These are phyloP conservation scores for Boehmeria nivea DNA, from an alignment of 306 rosid species.

Conservation along the genomic window DNA sequence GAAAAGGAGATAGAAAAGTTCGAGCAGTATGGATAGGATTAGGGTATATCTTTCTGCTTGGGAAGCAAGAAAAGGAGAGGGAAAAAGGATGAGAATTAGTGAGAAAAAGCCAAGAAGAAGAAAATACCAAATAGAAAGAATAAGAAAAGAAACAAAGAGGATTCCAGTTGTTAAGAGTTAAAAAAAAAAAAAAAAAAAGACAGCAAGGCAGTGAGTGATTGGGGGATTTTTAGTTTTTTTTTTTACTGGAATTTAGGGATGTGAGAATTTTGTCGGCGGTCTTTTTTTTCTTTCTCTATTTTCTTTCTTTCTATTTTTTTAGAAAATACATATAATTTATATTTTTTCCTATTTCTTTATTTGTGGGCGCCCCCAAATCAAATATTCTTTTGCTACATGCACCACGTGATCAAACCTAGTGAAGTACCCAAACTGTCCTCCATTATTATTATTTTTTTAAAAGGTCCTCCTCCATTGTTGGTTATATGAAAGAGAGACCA, in stretches of 20 bases:
- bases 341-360: neutral
- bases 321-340: too few species aligned
- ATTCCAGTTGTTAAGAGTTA: slow-evolving; percentile 6
- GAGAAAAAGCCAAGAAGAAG: neutral
- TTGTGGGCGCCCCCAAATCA: slow-evolving; percentile 23
- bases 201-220: slow-evolving; percentile 18
- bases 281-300: neutral
- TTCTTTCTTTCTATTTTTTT: too few species aligned
- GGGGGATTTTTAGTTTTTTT: slow-evolving; percentile 7
- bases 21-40: neutral
- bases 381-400: slow-evolving; percentile 20
- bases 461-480: too few species aligned
- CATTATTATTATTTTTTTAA: too few species aligned
- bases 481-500: too few species aligned
- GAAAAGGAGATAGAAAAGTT: neutral
- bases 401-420: slow-evolving; percentile 23
- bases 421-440: neutral
- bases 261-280: slow-evolving; percentile 30
- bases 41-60: neutral
- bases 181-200: too few species aligned
- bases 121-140: too few species aligned
- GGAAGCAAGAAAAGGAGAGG: neutral
- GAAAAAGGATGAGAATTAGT: neutral
- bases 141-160: neutral
- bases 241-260: slow-evolving; percentile 18